phyloP scores from a whole-genome alignment of 805 yeast genomes.

The Priceomyces carsonii region DNA sequence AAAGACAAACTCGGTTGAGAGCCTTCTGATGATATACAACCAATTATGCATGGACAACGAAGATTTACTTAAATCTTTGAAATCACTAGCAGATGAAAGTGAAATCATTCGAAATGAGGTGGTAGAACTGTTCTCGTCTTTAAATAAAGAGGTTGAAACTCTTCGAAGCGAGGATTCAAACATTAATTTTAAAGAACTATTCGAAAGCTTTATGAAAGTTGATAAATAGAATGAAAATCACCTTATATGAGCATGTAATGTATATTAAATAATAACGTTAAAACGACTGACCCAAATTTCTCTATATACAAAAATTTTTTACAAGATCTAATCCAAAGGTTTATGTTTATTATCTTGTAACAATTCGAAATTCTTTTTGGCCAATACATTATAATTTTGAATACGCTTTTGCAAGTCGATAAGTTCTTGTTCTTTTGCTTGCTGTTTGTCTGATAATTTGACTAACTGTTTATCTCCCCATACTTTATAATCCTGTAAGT shows the following conservation, averaged over 20 bases:
- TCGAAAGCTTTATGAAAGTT: conserved; percentile 13
- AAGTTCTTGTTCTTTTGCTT: conserved; percentile 28
- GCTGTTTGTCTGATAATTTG: conserved; percentile 41
- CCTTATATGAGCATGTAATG: too few relatives aligned
- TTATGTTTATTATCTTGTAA: conserved; percentile 8
- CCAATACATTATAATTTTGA: conserved; percentile 36
- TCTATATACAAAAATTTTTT: conserved; percentile 11
- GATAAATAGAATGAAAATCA: too few relatives aligned
- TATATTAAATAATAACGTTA: too few relatives aligned
- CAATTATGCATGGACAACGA: conserved; percentile 37
- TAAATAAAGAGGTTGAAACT: conserved; percentile 20
- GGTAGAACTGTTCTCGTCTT: conserved; percentile 18
- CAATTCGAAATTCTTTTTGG: conserved; percentile 33
- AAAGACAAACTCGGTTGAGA: conserved; percentile 23
- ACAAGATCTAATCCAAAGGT: conserved; percentile 21
- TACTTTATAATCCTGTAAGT: conserved; percentile 74
- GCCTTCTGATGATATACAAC: conserved; percentile 33
- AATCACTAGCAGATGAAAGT: conserved; percentile 19
- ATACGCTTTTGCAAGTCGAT: conserved; percentile 42
- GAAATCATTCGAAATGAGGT: conserved; percentile 20
- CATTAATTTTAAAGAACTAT: conserved; percentile 24
- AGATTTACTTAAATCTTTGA: conserved; percentile 25
- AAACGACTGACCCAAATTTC: too few relatives aligned
- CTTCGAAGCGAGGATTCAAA: conserved; percentile 18
- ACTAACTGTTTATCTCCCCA: conserved; percentile 74